Evolutionary conservation across 768 basidiomycete genomes (phyloP), one percentile per base, ranked within the genome.

Genomic region (Kwoniella bestiolae): DNA sequence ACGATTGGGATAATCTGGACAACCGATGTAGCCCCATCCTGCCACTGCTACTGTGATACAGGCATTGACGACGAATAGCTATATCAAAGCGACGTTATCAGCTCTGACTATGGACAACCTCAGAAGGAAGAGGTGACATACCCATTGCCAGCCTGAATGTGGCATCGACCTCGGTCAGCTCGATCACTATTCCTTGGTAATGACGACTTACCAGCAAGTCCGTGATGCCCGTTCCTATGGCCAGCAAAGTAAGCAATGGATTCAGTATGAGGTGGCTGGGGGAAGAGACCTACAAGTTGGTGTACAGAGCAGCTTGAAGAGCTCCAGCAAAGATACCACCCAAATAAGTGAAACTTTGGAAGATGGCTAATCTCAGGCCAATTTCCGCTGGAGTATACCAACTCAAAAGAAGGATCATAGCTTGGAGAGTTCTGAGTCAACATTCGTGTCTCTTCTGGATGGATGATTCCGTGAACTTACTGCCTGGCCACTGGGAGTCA

Each of bases 231-330:
- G 47, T 83, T 82, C 44, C 38, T 41, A 18, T 16, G 3, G 12
- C 12, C 14, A 14, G 18, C n/a, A 41, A 18, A 41, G 38, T 41
- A 3, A 41, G 38, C 18, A 41, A 38, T 38, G 18, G 12, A 38
- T 18, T 18, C 35, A 38, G 12, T 38, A 12, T 18, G 35, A 38
- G 18, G 35, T 38, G 3, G 35, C 18, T 14, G 38, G 38, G 18
- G 12, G 38, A 2, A 4, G 12, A 16, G 12, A 41, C 38, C 5
- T 41, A 41, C 25, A 84, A 69, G 7, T 79, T 79, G 18, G 76
- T 81, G 58, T 83, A 83, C 0, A 82, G 81, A 5, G 73, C 75
- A 3, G 83, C 81, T 65, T 84, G 83, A 16, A 84, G 71, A 34
- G 82, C 83, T 2, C 84, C 84, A 53, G 79, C 81, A 23, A 52